A percentile compares a stretch with the other conserved stretches of the same genome.
phyloP scores from a whole-genome alignment of 139 green algal species.

The Micromonas pusilla region DNA sequence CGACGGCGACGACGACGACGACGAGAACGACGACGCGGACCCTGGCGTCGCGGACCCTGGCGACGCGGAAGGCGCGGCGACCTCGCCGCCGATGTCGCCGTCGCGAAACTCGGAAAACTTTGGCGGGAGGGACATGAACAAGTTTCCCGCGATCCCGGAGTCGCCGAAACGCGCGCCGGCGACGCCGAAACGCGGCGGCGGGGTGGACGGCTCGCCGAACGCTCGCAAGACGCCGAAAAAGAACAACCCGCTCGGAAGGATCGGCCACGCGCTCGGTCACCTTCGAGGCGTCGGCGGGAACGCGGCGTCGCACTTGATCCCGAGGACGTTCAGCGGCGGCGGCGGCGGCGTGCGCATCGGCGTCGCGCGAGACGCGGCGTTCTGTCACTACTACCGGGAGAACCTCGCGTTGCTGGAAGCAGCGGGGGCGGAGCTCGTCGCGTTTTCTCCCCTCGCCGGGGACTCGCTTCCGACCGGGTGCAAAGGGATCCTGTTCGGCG shows the following conservation, averaged over 20 bases:
- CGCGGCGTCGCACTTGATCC: neutral
- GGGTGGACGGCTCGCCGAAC: neutral
- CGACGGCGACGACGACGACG: neutral
- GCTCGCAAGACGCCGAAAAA: neutral
- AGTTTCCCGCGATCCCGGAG: neutral
- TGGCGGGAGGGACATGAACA: neutral
- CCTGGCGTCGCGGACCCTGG: neutral
- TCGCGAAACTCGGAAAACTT: neutral
- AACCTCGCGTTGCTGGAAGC: slow-evolving; percentile 43
- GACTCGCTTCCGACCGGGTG: slow-evolving; percentile 58
- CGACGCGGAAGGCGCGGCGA: neutral
- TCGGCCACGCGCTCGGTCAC: neutral
- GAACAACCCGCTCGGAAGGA: neutral
- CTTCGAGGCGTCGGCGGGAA: neutral
- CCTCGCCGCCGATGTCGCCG: neutral
- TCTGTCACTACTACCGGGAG: slow-evolving; percentile 78
- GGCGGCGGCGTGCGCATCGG: slow-evolving; percentile 56
- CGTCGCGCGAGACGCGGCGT: slow-evolving; percentile 67
- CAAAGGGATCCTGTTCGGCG: slow-evolving; percentile 74
- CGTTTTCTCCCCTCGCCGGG: slow-evolving; percentile 82
- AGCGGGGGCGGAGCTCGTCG: slow-evolving; percentile 71
- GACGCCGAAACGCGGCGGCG: neutral
- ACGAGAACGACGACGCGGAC: neutral
- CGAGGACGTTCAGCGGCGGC: neutral
- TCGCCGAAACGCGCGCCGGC: neutral